Evolutionary conservation across 352 stramenopile genomes (phyloP), one percentile per base, ranked within the genome.

Genomic region (Peronospora farinosa): DNA sequence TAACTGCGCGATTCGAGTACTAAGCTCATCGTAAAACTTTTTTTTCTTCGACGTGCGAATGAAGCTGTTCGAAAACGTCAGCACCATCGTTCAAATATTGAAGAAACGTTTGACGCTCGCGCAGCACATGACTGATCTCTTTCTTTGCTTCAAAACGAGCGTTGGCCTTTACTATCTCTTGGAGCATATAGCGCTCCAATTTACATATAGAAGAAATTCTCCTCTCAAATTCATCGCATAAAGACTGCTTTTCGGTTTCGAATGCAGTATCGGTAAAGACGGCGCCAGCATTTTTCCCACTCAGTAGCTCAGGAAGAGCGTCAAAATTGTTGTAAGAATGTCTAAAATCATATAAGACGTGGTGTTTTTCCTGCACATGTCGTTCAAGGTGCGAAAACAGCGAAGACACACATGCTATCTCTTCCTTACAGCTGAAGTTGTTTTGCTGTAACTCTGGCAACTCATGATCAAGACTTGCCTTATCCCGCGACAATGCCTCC

Each of bases 51-150:
- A 86, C 55, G 41, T 90, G 74, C 13, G 74, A 85, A 55, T 86
- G 63, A 3, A 90, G 71, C 49, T 90, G 79, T 46, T 90, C 76
- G 23, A 83, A 85, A 21, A 83, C 61, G 33, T 90, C 76, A n/a
- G 86, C 69, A 0, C 68, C 79, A 39, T 87, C 75, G 40, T 73
- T 78, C 17, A 88, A 51, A 17, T 60, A 57, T 45, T 88, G 72
- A 7, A 90, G 53, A 31, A 82, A 86, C 7, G 54, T 54, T 50
- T 90, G 74, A 8, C 76, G 76, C n/a, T 69, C 65, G 5, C 54
- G 63, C 40, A 86, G 63, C 23, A 84, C 62, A 23, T 68, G 59
- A 54, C 88, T 71, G 17, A 65, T 65, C 40, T 76, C 62, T 53
- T 80, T 81, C 30, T 78, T 81, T 6, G 60, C 46, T 45, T 90